Conservation (phyloP, 306 rosid genomes). For the Fragaria iinumae region DNA sequence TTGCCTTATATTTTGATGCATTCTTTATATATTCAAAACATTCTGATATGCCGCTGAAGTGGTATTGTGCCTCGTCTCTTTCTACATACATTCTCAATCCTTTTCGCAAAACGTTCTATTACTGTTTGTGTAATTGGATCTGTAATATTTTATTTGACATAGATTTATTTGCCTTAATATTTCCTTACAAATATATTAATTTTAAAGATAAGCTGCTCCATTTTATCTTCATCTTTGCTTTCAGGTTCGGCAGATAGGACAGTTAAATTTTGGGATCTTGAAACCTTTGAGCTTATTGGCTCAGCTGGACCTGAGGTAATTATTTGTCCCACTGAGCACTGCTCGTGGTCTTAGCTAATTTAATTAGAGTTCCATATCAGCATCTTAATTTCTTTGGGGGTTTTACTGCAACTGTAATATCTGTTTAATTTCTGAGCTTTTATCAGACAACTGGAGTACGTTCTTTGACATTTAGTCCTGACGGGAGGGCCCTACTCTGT, state of each 20-base stretch:
- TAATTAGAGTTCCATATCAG: slow-evolving; percentile 13
- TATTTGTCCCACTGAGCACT: slow-evolving; percentile 23
- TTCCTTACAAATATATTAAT: background rate
- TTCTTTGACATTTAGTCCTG: slow-evolving; percentile 84
- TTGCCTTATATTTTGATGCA: background rate
- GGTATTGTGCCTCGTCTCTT: background rate
- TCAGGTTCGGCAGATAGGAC: slow-evolving; percentile 96
- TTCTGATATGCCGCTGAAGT: background rate
- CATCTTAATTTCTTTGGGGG: background rate
- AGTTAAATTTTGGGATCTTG: slow-evolving; percentile 99
- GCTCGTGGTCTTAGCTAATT: slow-evolving; percentile 22
- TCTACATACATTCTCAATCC: background rate
- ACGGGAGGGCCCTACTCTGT: slow-evolving; percentile 94
- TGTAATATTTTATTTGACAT: background rate
- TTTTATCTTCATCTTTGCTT: slow-evolving; percentile 14
- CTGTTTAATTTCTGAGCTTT: slow-evolving; percentile 19
- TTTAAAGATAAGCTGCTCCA: slow-evolving; percentile 1
- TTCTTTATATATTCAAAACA: background rate
- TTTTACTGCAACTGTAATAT: slow-evolving; percentile 1
- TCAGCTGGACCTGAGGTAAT: slow-evolving; percentile 97
- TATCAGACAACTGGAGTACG: slow-evolving; percentile 92
- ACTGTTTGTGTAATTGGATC: background rate
- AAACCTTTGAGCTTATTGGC: slow-evolving; percentile 98
- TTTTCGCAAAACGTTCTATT: background rate
- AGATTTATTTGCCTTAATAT: background rate